These are phyloP conservation scores for Suhomyces prunicola DNA, from an alignment of 805 yeast genomes.

Conservation along the genomic window DNA sequence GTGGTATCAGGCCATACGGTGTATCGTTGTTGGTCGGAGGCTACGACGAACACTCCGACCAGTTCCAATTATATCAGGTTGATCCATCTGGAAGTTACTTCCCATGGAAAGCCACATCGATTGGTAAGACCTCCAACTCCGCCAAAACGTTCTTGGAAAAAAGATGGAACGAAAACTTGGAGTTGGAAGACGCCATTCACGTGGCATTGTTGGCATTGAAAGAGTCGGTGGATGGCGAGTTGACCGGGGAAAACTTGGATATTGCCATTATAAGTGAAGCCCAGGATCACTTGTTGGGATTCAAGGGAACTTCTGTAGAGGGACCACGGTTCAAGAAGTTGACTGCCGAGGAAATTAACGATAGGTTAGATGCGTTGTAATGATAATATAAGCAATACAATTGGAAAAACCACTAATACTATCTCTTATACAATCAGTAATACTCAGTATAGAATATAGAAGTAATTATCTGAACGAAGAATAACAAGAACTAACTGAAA, in stretches of 20 bases:
- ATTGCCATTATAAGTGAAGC: constrained; percentile 84
- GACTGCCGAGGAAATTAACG: constrained; percentile 89
- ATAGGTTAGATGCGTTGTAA: constrained; percentile 87
- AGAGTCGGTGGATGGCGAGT: constrained; percentile 97
- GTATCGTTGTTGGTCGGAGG: constrained; percentile 94
- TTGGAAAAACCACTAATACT: too few relatives aligned
- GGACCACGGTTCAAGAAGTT: constrained; percentile 92
- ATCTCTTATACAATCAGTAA: too few relatives aligned
- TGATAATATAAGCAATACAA: neutral
- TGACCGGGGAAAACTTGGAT: constrained; percentile 95
- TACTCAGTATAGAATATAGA: too few relatives aligned
- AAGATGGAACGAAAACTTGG: constrained; percentile 97
- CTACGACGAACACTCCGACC: constrained; percentile 69
- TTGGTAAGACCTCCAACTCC: constrained; percentile 93
- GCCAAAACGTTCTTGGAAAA: constrained; percentile 97
- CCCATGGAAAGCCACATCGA: constrained; percentile 99
- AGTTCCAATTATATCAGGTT: constrained; percentile 84
- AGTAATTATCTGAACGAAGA: too few relatives aligned
- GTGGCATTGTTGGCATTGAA: constrained; percentile 91
- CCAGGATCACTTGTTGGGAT: constrained; percentile 77
- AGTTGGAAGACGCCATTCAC: constrained; percentile 96
- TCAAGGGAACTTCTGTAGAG: constrained; percentile 71
- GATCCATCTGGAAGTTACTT: constrained; percentile 97
- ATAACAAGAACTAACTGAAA: too few relatives aligned
- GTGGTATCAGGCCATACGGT: constrained; percentile 99